Conservation (phyloP, 1,284 basidiomycete species). For the Sanghuangporus weigelae region DNA sequence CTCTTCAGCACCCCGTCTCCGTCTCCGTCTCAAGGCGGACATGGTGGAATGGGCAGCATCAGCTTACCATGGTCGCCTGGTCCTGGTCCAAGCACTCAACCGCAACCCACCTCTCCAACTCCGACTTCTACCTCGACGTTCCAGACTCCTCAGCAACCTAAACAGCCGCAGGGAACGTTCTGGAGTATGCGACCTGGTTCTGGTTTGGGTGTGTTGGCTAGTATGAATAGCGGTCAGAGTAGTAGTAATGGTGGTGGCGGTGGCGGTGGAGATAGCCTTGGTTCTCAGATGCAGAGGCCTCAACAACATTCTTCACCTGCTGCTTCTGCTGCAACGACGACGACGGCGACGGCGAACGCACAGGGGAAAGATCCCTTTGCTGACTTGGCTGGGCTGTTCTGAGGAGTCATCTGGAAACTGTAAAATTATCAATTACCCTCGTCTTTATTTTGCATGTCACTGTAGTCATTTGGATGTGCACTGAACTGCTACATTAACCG, state of each 20-base stretch:
- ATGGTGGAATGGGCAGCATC: slow-evolving; percentile 36
- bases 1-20: slow-evolving; percentile 8
- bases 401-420: slow-evolving; percentile 17
- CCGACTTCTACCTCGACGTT: not conserved
- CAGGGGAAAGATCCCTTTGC: slow-evolving; percentile 76
- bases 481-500: too few relatives aligned
- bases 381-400: slow-evolving; percentile 73
- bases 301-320: slow-evolving; percentile 21
- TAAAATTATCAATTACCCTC: too few relatives aligned
- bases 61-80: slow-evolving; percentile 46
- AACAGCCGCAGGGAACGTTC: slow-evolving; percentile 14
- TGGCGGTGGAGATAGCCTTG: too few relatives aligned
- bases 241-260: not conserved
- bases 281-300: slow-evolving; percentile 13
- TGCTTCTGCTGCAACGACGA: not conserved
- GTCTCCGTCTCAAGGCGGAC: not conserved
- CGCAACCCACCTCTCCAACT: not conserved
- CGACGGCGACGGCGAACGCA: slow-evolving; percentile 21
- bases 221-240: not conserved
- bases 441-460: too few relatives aligned
- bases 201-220: not conserved
- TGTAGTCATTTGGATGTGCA: too few relatives aligned
- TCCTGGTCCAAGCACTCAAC: slow-evolving; percentile 11
- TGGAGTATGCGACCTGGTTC: slow-evolving; percentile 6
- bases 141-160: not conserved